These are phyloP conservation scores for Eucalyptus pauciflora DNA, from an alignment of 345 rosid species.

Conservation along the genomic window DNA sequence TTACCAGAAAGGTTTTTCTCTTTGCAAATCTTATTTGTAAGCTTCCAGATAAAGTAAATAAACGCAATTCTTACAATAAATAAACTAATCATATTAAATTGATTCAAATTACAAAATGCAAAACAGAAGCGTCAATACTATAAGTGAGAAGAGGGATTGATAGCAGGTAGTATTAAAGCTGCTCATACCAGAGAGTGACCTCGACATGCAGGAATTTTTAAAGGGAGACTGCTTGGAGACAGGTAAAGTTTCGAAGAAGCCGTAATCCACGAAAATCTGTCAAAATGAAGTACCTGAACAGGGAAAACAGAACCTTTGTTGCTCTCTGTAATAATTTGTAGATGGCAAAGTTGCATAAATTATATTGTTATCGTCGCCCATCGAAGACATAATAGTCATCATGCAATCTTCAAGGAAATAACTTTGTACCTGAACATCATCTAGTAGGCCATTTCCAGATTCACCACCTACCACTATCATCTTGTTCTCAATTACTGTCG, in stretches of 20 bases:
- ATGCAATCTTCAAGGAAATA: not conserved
- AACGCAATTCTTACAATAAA: not conserved
- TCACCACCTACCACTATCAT: slow-evolving; percentile 98
- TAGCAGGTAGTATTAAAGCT: not conserved
- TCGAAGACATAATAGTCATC: not conserved
- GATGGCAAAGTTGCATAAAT: not conserved
- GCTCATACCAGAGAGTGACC: slow-evolving; percentile 82
- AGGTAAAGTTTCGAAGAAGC: slow-evolving; percentile 84
- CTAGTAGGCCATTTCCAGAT: slow-evolving; percentile 68
- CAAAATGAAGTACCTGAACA: slow-evolving; percentile 70
- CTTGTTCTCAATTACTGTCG: slow-evolving; percentile 81
- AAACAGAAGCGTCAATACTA: not conserved
- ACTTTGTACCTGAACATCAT: slow-evolving; percentile 80
- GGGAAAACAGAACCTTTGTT: not conserved
- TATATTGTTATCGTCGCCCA: not conserved
- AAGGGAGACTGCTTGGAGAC: slow-evolving; percentile 87
- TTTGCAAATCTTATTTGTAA: not conserved
- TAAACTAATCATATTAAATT: not conserved
- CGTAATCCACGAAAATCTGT: slow-evolving; percentile 63
- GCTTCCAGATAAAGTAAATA: not conserved
- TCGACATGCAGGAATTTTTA: slow-evolving; percentile 94
- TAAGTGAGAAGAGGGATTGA: not conserved
- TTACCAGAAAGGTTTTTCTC: not conserved
- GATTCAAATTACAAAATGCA: not conserved
- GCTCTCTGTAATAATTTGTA: not conserved